phyloP scores from a whole-genome alignment of 345 rosid species.

The Gynandropsis gynandra region DNA sequence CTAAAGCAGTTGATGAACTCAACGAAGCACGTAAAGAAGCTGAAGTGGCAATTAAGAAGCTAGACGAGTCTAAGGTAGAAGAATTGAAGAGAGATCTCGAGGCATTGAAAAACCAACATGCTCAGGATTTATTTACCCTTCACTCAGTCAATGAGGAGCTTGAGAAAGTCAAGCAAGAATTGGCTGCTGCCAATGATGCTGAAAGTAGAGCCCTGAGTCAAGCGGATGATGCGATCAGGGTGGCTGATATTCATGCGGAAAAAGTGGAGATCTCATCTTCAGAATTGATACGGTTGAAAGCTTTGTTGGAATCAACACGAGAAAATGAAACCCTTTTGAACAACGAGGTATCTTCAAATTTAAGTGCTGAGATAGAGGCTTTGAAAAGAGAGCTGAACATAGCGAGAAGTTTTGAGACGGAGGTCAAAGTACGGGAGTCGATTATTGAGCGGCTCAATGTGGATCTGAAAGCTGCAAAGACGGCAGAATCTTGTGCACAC shows the following conservation, averaged over 20 bases:
- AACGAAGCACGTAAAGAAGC: slow-evolving; percentile 52
- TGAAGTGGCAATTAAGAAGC: slow-evolving; percentile 59
- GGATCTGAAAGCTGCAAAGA: slow-evolving; percentile 72
- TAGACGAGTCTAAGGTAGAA: slow-evolving; percentile 81
- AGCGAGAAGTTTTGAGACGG: slow-evolving; percentile 38
- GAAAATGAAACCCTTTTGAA: slow-evolving; percentile 48
- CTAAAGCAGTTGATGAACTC: slow-evolving; percentile 49
- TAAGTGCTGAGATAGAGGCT: slow-evolving; percentile 45
- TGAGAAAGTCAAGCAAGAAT: slow-evolving; percentile 59
- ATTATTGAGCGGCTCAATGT: slow-evolving; percentile 61
- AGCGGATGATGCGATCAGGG: slow-evolving; percentile 81
- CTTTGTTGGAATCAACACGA: slow-evolving; percentile 62
- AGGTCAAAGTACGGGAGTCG: slow-evolving; percentile 51
- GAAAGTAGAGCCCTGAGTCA: slow-evolving; percentile 67
- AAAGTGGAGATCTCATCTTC: slow-evolving; percentile 66
- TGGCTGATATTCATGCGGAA: slow-evolving; percentile 73
- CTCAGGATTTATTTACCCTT: slow-evolving; percentile 66
- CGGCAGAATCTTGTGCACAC: slow-evolving; percentile 76
- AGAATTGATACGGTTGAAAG: slow-evolving; percentile 56
- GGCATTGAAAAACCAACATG: slow-evolving; percentile 64
- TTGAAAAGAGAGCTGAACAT: slow-evolving; percentile 56
- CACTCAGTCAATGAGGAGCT: slow-evolving; percentile 57
- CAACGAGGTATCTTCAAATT: slow-evolving; percentile 42
- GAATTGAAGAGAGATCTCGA: slow-evolving; percentile 77
- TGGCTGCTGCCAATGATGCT: slow-evolving; percentile 53